These are phyloP conservation scores for Candida insectorum DNA, from an alignment of 805 yeast species.

Conservation along the genomic window DNA sequence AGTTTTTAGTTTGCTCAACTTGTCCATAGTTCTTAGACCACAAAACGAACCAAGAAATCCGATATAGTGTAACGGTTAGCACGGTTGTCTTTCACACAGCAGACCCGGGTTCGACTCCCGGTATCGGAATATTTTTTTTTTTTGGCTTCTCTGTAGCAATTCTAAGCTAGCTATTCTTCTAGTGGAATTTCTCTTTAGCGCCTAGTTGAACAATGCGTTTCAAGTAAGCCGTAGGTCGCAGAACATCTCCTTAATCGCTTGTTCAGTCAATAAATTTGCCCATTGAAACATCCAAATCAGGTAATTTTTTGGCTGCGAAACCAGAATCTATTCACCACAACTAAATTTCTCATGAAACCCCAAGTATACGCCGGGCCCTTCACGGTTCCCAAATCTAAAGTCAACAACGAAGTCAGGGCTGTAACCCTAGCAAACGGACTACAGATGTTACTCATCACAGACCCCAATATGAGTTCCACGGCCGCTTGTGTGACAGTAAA, in stretches of 20 bases:
- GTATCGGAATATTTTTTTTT: slow-evolving; percentile 53
- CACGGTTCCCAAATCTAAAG: slow-evolving; percentile 30
- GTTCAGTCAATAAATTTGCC: not conserved
- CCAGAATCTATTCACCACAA: not conserved
- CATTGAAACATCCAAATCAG: slow-evolving; percentile 7
- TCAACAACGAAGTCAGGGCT: slow-evolving; percentile 40
- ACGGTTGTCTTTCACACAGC: slow-evolving; percentile 55
- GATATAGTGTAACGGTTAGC: slow-evolving; percentile 54
- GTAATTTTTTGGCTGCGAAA: slow-evolving; percentile 7
- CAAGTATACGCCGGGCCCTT: slow-evolving; percentile 11
- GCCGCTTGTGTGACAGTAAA: slow-evolving; percentile 74
- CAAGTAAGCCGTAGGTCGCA: too few relatives aligned
- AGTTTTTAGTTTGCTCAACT: too few relatives aligned
- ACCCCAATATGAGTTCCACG: slow-evolving; percentile 60
- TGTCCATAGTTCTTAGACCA: not conserved
- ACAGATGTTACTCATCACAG: slow-evolving; percentile 66
- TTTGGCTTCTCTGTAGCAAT: too few relatives aligned
- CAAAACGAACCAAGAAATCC: slow-evolving; percentile 18
- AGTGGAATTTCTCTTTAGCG: too few relatives aligned
- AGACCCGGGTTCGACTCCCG: slow-evolving; percentile 84
- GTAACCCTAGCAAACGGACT: slow-evolving; percentile 67
- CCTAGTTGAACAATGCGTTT: too few relatives aligned
- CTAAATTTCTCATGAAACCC: slow-evolving; percentile 1
- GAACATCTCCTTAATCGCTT: too few relatives aligned
- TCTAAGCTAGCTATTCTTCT: too few relatives aligned